Evolutionary conservation across 208 protist species (phyloP), one percentile per base, ranked within the genome.

Genomic region (Trichomonas vaginalis): DNA sequence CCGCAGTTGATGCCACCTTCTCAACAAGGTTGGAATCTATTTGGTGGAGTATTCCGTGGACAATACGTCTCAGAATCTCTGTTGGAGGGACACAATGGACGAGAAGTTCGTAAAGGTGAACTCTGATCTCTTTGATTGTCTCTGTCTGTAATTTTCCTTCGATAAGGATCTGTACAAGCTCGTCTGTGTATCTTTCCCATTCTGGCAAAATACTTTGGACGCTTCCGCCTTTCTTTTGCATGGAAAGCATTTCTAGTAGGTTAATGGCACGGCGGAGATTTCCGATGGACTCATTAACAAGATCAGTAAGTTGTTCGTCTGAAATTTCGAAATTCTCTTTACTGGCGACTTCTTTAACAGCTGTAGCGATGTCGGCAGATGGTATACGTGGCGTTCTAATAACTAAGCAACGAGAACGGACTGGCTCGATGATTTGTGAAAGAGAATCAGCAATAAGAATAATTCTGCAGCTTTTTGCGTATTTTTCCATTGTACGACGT

Each of bases 401-500:
- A 47, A 97, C 97, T 0, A 99, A 97, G 96, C 99, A 99, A 35
- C 99, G 98, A 40, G 98, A 99, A 21, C 98, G 97, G 37, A 99
- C 97, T 42, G 99, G 99, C 10, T 98, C 97, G 70, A 99, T 99
- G 17, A 99, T 97, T 90, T 97, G 70, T 37, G 49, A 80, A 37
- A 87, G 45, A 46, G 92, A 70, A 48, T 97, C 88, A 82, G 40
- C 97, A 35, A 49, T 97, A 15, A 99, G 97, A 21, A 99, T 98
- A 12, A 99, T 96, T 1, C 99, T 97, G 97, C 99, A 99, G 0
- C 98, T 99, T 32, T 97, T 96, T 95, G 98, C 98, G 98, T 99
- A 99, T 96, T 99, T 99, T 96, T 99, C 99, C 99, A 99, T 99
- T 27, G 99, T 99, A 45, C 99, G 98, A 42, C 99, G 98, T 39